Base-by-base conservation (phyloP, 768 basidiomycete species). In the Amanita rimosa region DNA sequence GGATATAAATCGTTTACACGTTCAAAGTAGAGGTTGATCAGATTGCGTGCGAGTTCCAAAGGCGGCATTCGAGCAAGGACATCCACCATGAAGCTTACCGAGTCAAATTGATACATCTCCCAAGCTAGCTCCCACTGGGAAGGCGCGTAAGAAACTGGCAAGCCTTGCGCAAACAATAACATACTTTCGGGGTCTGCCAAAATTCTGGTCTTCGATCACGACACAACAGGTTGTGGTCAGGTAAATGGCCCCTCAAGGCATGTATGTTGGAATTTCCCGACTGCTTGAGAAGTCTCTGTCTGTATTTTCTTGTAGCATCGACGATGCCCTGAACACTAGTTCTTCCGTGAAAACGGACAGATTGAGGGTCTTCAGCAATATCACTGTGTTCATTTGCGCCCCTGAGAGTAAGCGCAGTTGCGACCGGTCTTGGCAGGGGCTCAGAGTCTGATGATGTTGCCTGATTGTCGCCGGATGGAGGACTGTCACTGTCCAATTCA, bases 1-100 rank as follows among this genome's bases (percentile, higher is more conserved):
- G 87, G 86, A 48, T 79, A 69, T 31, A 76, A 67, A 24, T 60
- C 57, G 57, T 90, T 85, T 44, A 72, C 62, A 51, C 80, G 69
- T 2, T 64, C 54, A 55, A 95, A 95, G 60, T 79, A 92, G 24
- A 82, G 66, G 34, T 76, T 65, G 54, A 93, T 76, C 26, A 96
- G 70, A 14, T 55, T 59, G 24, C 63, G 57, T 6, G 74, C 74
- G 14, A 91, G 74, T 50, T 83, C 81, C 13, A 63, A 57, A 0
- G 85, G 76, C 34, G 89, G 91, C 42, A 85, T 81, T 58, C 67
- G 62, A 36, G 60, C 53, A 13, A 74, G 55, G 51, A 70, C 60
- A 38, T 58, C 53, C 41, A 63, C 58, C 48, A 73, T 52, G 11
- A 67, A 52, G 24, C 58, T 54, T 24, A 52, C 61, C 5, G 58